Conservation (phyloP, 495 filamentous ascomycete genomes). For the Lasiosphaeris hirsuta region DNA sequence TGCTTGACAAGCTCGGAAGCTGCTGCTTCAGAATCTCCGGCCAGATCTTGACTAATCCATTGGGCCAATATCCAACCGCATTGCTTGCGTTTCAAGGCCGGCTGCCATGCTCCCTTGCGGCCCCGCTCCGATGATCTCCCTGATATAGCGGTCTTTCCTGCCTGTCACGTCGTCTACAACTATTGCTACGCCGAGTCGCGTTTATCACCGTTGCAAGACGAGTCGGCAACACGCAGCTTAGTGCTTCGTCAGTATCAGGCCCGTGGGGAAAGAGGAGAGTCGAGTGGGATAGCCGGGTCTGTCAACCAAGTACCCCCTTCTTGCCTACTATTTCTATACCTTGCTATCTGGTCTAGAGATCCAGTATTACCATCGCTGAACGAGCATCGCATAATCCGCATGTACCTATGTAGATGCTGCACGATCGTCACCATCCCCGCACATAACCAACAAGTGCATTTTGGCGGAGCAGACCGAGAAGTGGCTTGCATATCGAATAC, state of each 20-base stretch:
- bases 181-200: no score
- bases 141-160: no score
- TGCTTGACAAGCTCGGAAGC: background rate
- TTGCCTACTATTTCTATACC: background rate
- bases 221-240: background rate
- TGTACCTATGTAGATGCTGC: slow-evolving; percentile 5
- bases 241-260: background rate
- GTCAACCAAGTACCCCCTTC: background rate
- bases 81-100: no score
- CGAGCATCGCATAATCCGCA: background rate
- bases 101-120: no score
- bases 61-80: no score
- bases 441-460: slow-evolving; percentile 2
- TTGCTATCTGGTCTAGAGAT: slow-evolving; percentile 2
- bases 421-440: slow-evolving; percentile 11
- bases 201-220: background rate
- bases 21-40: background rate
- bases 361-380: background rate
- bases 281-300: background rate
- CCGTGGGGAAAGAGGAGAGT: background rate
- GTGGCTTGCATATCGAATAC: background rate
- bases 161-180: no score
- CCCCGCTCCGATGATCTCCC: no score
- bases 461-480: slow-evolving; percentile 3
- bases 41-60: background rate